A percentile compares a stretch with the other conserved stretches of the same genome.
Conservation (phyloP, 306 rosid species). For the Albizia julibrissin region DNA sequence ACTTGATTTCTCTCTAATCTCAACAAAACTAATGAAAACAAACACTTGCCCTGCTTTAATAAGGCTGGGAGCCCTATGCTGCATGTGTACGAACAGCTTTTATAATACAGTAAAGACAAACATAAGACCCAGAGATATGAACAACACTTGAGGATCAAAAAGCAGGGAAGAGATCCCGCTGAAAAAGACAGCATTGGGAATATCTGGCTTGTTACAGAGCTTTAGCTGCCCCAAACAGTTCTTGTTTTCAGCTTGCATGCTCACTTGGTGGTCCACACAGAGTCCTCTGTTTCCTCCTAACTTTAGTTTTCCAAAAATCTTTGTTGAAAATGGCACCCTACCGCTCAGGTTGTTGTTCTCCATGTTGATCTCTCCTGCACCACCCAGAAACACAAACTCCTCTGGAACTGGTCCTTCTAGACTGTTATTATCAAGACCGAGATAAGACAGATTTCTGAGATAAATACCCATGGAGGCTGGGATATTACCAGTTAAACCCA, state of each 20-base stretch:
- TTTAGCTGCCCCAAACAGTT: conserved; percentile 41
- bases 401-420: conserved; percentile 73
- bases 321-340: conserved; percentile 42
- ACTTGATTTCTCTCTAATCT: conserved; percentile 14
- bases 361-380: conserved; percentile 62
- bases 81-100: neutral
- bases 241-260: conserved; percentile 2
- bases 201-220: conserved; percentile 42
- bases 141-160: conserved; percentile 40
- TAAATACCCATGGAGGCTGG: conserved; percentile 72
- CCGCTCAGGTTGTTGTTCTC: conserved; percentile 86
- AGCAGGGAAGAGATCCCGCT: conserved; percentile 40
- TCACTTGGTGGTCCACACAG: conserved; percentile 47
- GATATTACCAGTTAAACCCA: conserved; percentile 66
- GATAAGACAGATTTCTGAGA: conserved; percentile 55
- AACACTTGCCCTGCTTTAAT: conserved; percentile 7
- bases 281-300: conserved; percentile 66
- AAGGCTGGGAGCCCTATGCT: conserved; percentile 14
- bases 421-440: conserved; percentile 72
- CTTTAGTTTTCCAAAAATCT: conserved; percentile 50
- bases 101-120: conserved; percentile 36
- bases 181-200: conserved; percentile 45
- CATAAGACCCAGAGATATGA: conserved; percentile 30
- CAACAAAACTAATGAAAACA: neutral
- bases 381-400: conserved; percentile 59